A percentile compares a stretch with the other conserved stretches of the same genome.
These are phyloP conservation scores for Cladosporium sp. DNA, from an alignment of 2,329 filamentous ascomycete genomes.

Conservation along the genomic window DNA sequence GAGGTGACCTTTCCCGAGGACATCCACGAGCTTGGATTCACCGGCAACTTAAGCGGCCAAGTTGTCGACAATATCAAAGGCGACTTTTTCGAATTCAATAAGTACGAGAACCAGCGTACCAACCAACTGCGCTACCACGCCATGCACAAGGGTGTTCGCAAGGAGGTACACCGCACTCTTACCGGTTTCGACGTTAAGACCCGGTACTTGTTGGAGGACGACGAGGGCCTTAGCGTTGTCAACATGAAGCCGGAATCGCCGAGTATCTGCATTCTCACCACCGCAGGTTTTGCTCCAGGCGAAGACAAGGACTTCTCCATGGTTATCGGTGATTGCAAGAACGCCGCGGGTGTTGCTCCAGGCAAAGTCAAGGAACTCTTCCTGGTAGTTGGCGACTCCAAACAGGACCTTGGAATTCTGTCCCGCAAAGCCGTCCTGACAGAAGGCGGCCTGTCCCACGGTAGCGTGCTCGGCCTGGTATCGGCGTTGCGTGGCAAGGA, in stretches of 20 bases:
- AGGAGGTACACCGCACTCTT: conserved; percentile 24
- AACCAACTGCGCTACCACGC: conserved; percentile 70
- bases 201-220: conserved; percentile 25
- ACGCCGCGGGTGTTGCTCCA: too few relatives aligned
- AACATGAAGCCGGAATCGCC: conserved; percentile 45
- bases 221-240: conserved; percentile 21
- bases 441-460: conserved; percentile 65
- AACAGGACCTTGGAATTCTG: conserved; percentile 72
- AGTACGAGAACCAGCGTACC: conserved; percentile 66
- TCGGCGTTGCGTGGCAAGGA: conserved; percentile 39
- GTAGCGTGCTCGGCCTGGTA: conserved; percentile 68
- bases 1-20: conserved; percentile 67
- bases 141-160: conserved; percentile 56
- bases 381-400: conserved; percentile 70
- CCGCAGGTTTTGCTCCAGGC: neutral
- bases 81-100: conserved; percentile 65
- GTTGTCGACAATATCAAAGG: conserved; percentile 47
- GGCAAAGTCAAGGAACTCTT: conserved; percentile 57
- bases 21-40: conserved; percentile 70
- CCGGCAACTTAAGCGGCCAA: conserved; percentile 19
- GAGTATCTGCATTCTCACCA: conserved; percentile 68
- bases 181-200: conserved; percentile 24
- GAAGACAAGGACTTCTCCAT: conserved; percentile 62
- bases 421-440: conserved; percentile 67
- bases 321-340: conserved; percentile 66